Conservation (phyloP, 2,329 filamentous ascomycete species). For the Nemania sp. region DNA sequence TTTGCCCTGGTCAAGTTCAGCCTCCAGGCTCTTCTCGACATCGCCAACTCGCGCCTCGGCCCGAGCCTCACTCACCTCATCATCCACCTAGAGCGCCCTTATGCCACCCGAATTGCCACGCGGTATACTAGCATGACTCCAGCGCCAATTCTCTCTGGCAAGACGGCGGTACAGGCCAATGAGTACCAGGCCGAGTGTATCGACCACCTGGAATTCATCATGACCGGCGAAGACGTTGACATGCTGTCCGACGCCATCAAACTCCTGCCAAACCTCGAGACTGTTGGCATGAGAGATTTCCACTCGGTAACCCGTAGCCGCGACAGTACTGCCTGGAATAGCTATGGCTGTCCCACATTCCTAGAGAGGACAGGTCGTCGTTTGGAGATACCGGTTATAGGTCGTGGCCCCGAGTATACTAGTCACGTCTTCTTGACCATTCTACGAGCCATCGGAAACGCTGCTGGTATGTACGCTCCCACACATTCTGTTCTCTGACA, state of each 20-base stretch:
- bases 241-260: conserved; percentile 62
- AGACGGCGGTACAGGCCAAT: background rate
- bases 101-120: background rate
- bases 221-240: conserved; percentile 53
- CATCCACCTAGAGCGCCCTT: conserved; percentile 48
- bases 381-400: background rate
- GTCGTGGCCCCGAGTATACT: conserved; percentile 16
- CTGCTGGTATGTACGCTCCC: conserved; percentile 33
- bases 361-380: background rate
- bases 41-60: conserved; percentile 51
- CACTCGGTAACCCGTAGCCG: conserved; percentile 53
- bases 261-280: conserved; percentile 58
- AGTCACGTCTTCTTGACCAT: conserved; percentile 47
- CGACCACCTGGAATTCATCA: conserved; percentile 42
- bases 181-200: conserved; percentile 32
- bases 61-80: conserved; percentile 51
- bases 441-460: conserved; percentile 48
- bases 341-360: conserved; percentile 52
- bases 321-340: conserved; percentile 56
- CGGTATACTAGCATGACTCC: background rate
- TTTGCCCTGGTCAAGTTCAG: conserved; percentile 66
- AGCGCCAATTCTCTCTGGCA: too few species aligned
- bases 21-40: conserved; percentile 52
- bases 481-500: conserved; percentile 22
- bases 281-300: conserved; percentile 64